Percentiles rank a stretch among this genome's conserved stretches.
Evolutionary conservation across 305 asterid genomes (phyloP).

Genomic region (Solanum aculeatissimum): DNA sequence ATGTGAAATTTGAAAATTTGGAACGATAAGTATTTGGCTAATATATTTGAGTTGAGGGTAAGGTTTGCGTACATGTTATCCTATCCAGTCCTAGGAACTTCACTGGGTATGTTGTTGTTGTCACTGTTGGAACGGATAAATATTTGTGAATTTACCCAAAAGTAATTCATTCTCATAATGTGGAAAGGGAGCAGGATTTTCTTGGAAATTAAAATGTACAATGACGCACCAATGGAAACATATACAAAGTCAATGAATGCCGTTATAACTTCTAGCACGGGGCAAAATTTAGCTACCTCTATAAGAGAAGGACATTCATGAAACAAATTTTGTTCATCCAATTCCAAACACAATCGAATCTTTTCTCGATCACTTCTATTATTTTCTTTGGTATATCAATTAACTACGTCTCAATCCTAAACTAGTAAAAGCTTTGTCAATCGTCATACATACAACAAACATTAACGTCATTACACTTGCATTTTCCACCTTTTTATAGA

Average conservation of each 20-base stretch:
- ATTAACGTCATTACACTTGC: background rate
- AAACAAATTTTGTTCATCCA: background rate
- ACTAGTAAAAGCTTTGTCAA: background rate
- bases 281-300: background rate
- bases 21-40: too few relatives aligned
- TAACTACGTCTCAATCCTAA: background rate
- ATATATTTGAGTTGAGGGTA: too few relatives aligned
- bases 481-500: background rate
- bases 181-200: background rate
- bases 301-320: background rate
- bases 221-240: background rate
- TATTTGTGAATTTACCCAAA: background rate
- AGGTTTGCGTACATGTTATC: too few relatives aligned
- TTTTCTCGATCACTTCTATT: background rate
- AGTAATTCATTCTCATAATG: background rate
- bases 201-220: background rate
- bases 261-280: background rate
- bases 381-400: background rate
- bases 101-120: too few relatives aligned
- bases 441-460: background rate
- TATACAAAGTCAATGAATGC: background rate
- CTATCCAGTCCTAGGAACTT: too few relatives aligned
- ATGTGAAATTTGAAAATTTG: too few relatives aligned
- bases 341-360: background rate
- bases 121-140: too few relatives aligned